Conservation (phyloP, 305 asterid genomes). For the Euphrasia arctica region DNA sequence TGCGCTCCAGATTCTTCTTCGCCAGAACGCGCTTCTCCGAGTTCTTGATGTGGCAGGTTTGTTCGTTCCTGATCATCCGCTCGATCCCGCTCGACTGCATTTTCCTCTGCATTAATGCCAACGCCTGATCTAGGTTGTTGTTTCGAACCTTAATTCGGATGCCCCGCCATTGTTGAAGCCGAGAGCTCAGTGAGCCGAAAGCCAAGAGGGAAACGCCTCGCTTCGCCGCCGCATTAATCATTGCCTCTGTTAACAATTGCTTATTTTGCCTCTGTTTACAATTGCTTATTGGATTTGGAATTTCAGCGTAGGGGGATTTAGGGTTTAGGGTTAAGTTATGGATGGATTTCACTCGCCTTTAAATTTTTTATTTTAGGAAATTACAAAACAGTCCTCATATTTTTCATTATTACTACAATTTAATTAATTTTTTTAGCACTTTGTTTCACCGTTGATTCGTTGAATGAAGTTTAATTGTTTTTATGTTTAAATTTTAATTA, state of each 20-base stretch:
- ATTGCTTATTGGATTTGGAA: too few species aligned
- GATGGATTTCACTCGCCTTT: too few species aligned
- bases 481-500: too few species aligned
- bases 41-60: slow-evolving; percentile 60
- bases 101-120: slow-evolving; percentile 57
- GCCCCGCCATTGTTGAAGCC: slow-evolving; percentile 66
- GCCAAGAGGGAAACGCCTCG: slow-evolving; percentile 27
- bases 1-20: slow-evolving; percentile 62
- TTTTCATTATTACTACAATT: too few species aligned
- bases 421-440: too few species aligned
- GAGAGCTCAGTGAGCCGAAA: slow-evolving; percentile 24
- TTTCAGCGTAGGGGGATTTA: too few species aligned
- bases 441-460: too few species aligned
- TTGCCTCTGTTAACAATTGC: too few species aligned
- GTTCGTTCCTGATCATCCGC: slow-evolving; percentile 67
- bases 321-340: background rate
- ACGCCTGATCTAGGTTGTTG: slow-evolving; percentile 56
- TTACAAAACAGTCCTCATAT: too few species aligned
- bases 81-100: slow-evolving; percentile 88
- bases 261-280: too few species aligned
- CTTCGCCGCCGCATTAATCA: slow-evolving; percentile 37
- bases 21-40: slow-evolving; percentile 88
- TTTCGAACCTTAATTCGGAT: slow-evolving; percentile 60
- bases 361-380: too few species aligned
- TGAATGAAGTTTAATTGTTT: too few species aligned